A percentile compares a stretch with the other conserved stretches of the same genome.
Evolutionary conservation across 768 basidiomycete genomes (phyloP).

Genomic region (Butyriboletus loyo): DNA sequence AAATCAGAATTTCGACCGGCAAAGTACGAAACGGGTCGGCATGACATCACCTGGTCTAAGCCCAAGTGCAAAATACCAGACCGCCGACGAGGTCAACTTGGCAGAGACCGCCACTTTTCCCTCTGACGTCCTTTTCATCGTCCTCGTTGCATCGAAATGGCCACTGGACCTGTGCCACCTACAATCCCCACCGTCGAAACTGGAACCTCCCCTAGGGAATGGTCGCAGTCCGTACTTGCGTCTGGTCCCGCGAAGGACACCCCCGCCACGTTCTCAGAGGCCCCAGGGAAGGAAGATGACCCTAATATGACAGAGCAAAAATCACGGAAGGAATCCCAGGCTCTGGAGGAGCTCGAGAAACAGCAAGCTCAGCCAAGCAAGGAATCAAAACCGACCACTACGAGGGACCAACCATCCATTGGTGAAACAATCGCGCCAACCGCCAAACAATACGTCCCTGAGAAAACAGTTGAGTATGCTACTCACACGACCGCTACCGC

Average conservation of each 20-base stretch:
- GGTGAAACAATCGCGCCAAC: not conserved
- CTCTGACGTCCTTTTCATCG: not conserved
- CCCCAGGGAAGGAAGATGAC: not conserved
- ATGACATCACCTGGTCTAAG: conserved; percentile 27
- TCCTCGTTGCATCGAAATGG: conserved; percentile 6
- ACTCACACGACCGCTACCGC: not conserved
- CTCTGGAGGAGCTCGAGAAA: not conserved
- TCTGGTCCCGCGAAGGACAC: conserved; percentile 7
- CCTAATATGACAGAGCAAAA: not conserved
- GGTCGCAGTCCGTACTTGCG: conserved; percentile 18
- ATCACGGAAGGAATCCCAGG: not conserved
- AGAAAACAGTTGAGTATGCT: not conserved
- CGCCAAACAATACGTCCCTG: conserved; percentile 1
- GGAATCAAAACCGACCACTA: not conserved
- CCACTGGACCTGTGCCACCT: conserved; percentile 8
- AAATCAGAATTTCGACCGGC: conserved; percentile 13
- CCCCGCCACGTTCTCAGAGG: not conserved
- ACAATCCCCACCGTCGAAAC: conserved; percentile 15
- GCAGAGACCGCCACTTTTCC: not conserved
- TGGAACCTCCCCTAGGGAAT: conserved; percentile 16
- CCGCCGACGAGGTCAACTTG: not conserved
- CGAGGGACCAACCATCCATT: not conserved
- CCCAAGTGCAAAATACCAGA: not conserved
- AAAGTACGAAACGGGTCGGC: conserved; percentile 6
- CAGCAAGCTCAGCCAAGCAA: not conserved